Conservation (phyloP, 345 rosid species). For the Rhodamnia argentea region DNA sequence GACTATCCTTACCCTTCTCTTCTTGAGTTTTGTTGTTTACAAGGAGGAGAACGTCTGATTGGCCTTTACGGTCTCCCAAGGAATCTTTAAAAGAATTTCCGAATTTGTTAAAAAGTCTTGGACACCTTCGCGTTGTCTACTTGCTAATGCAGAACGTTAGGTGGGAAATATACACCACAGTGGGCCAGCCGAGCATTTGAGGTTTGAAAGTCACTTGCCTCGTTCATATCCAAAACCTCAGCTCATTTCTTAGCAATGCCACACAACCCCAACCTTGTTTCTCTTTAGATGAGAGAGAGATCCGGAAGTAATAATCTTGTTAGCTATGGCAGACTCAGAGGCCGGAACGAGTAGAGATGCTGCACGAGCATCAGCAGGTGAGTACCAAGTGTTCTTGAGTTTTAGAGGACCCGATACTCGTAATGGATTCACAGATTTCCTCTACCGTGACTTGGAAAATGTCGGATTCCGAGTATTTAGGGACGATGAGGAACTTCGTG, state of each 20-base stretch:
- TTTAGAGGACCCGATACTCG: neutral
- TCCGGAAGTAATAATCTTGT: neutral
- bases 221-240: neutral
- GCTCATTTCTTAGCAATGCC: neutral
- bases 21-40: too few relatives aligned
- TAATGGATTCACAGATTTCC: neutral
- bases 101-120: too few relatives aligned
- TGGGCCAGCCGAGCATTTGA: too few relatives aligned
- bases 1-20: too few relatives aligned
- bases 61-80: too few relatives aligned
- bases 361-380: neutral
- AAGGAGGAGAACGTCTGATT: too few relatives aligned
- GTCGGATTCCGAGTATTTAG: neutral
- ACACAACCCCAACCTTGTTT: neutral
- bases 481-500: neutral
- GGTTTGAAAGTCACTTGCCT: too few relatives aligned
- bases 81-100: too few relatives aligned
- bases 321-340: neutral
- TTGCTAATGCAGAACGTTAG: too few relatives aligned
- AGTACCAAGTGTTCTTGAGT: neutral
- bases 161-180: neutral
- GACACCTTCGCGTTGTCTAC: too few relatives aligned
- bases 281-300: neutral
- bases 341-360: neutral
- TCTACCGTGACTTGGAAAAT: neutral